These are phyloP conservation scores for Bruguiera gymnorhiza DNA, from an alignment of 345 rosid species.

Conservation along the genomic window DNA sequence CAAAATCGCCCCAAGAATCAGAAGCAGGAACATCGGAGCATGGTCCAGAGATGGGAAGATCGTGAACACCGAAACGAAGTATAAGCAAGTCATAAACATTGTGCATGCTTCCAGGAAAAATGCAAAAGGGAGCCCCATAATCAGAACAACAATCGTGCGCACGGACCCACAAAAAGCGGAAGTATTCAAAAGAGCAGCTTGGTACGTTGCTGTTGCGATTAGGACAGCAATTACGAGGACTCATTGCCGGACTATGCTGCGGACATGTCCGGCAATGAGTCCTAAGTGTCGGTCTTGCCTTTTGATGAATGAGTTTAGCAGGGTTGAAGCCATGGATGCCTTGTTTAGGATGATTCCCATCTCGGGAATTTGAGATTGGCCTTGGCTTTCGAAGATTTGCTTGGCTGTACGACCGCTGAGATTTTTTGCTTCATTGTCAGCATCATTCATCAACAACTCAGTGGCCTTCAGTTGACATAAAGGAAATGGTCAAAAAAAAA, in stretches of 20 bases:
- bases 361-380: neutral
- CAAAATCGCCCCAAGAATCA: constrained; percentile 4
- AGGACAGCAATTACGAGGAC: no score
- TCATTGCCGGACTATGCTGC: no score
- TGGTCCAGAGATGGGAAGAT: neutral
- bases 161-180: constrained; percentile 6
- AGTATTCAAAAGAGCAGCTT: neutral
- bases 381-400: neutral
- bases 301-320: neutral
- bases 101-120: constrained; percentile 2
- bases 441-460: constrained; percentile 8
- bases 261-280: neutral
- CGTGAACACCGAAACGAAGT: neutral
- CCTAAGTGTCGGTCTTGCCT: neutral
- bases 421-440: neutral
- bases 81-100: neutral
- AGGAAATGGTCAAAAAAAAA: no score
- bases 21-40: neutral
- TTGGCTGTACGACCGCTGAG: neutral
- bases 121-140: constrained; percentile 14
- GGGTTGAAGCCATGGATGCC: neutral
- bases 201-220: no score
- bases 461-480: neutral
- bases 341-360: neutral
- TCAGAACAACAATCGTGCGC: constrained; percentile 6